A percentile compares a stretch with the other conserved stretches of the same genome.
These are phyloP conservation scores for Phytophthora meadii DNA, from an alignment of 352 stramenopile species.

Conservation along the genomic window DNA sequence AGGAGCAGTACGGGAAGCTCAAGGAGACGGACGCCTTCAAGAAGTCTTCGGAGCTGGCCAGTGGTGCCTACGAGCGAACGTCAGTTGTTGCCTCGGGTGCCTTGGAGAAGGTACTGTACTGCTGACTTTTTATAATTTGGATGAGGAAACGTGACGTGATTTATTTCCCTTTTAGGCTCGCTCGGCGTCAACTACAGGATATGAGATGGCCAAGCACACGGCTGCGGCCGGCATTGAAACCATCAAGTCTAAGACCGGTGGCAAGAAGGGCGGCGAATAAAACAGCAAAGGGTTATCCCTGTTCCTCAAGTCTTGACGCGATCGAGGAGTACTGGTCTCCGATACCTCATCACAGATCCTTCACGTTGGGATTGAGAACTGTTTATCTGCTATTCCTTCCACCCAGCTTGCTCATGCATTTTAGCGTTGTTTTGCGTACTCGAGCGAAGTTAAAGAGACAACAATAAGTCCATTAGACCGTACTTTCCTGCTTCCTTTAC, in stretches of 20 bases:
- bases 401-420: conserved; percentile 25
- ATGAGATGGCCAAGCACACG: conserved; percentile 85
- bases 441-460: conserved; percentile 31
- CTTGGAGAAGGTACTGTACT: conserved; percentile 63
- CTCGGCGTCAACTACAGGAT: conserved; percentile 57
- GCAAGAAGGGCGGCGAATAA: conserved; percentile 68
- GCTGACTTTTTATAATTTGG: neutral
- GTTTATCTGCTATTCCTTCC: conserved; percentile 21
- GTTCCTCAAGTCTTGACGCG: conserved; percentile 10
- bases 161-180: conserved; percentile 50
- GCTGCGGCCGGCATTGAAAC: conserved; percentile 73
- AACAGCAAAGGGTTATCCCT: neutral
- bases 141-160: conserved; percentile 13
- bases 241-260: conserved; percentile 78
- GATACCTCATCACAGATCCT: conserved; percentile 19
- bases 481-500: neutral
- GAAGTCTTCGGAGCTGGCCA: conserved; percentile 72
- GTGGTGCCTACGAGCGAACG: conserved; percentile 64
- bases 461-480: conserved; percentile 44
- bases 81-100: conserved; percentile 71
- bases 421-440: conserved; percentile 36
- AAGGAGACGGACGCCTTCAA: conserved; percentile 90
- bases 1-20: conserved; percentile 81
- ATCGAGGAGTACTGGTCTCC: conserved; percentile 22
- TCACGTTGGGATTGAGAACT: conserved; percentile 12